phyloP scores from a whole-genome alignment of 139 green algal genomes.

The Diplosphaera chodatii region DNA sequence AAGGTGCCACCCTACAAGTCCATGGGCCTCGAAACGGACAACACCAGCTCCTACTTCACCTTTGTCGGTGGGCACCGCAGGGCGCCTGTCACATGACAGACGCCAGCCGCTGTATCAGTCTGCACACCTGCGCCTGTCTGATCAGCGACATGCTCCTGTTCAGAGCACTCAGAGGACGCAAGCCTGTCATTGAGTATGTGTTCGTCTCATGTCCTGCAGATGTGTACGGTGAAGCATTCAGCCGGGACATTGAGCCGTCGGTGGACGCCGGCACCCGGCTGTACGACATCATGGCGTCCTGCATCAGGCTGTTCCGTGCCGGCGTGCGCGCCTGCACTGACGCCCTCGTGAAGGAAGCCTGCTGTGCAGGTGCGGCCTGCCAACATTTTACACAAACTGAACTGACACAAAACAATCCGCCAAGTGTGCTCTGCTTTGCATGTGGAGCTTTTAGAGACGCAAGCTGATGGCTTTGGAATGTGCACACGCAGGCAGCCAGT shows the following conservation, averaged over 20 bases:
- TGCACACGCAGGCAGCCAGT: background rate
- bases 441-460: no score
- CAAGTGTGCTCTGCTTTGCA: no score
- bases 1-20: background rate
- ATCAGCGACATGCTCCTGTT: no score
- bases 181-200: no score
- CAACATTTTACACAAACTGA: no score
- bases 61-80: background rate
- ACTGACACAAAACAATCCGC: no score
- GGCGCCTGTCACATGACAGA: no score
- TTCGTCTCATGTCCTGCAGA: no score
- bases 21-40: slow-evolving; percentile 3
- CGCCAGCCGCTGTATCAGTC: no score
- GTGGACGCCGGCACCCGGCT: background rate
- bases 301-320: background rate
- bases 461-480: no score
- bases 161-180: no score
- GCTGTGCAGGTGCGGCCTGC: background rate
- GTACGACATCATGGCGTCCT: slow-evolving; percentile 1
- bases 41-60: background rate
- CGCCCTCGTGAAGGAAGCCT: background rate
- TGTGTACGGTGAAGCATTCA: background rate
- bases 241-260: background rate
- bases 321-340: background rate
- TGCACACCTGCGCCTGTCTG: no score